Evolutionary conservation across 73 alveolate species (phyloP).

Genomic region (Paramecium sonneborni): DNA sequence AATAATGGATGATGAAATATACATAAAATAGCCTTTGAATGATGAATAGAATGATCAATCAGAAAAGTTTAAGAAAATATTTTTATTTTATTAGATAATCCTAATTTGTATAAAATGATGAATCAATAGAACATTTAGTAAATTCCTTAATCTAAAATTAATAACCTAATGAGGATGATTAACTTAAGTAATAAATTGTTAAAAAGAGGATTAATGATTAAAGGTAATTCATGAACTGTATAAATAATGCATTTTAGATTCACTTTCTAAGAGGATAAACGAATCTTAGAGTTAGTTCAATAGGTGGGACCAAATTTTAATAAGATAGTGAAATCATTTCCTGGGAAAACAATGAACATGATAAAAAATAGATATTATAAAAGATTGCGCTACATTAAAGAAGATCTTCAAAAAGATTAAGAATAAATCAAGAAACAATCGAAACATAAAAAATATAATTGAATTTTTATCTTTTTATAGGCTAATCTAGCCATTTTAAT

Average conservation of each 20-base stretch:
- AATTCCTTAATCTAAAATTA: neutral
- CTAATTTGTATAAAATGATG: neutral
- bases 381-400: neutral
- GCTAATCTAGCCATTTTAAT: neutral
- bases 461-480: neutral
- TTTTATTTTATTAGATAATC: neutral
- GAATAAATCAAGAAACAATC: neutral
- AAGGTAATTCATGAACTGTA: neutral
- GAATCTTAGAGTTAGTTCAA: neutral
- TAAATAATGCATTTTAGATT: neutral
- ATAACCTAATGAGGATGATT: neutral
- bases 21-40: too few relatives aligned
- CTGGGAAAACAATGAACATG: conserved; percentile 41
- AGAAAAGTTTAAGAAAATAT: neutral
- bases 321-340: neutral
- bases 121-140: neutral
- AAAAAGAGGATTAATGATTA: neutral
- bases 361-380: conserved; percentile 39
- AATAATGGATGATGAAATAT: neutral
- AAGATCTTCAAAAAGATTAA: neutral
- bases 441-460: neutral
- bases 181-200: neutral
- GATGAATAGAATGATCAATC: neutral
- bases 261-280: neutral
- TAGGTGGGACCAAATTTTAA: conserved; percentile 11